Conservation (phyloP, 2,329 filamentous ascomycete genomes). For the Sphaerulina populicola region DNA sequence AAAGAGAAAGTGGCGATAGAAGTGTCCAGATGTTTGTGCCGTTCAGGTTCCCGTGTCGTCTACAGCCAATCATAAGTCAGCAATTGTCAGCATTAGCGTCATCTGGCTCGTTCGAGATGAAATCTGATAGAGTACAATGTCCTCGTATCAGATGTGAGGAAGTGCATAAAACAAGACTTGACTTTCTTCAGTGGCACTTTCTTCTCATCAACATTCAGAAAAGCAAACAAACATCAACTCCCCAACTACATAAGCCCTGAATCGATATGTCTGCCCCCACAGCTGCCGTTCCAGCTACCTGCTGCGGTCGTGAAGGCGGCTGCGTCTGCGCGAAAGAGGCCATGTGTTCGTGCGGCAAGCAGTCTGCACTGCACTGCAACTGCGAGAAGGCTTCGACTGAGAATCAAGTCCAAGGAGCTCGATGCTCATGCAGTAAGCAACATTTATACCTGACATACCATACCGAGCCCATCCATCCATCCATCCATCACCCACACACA, state of each 20-base stretch:
- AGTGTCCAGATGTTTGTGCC: slow-evolving; percentile 4
- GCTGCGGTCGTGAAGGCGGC: slow-evolving; percentile 50
- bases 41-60: background rate
- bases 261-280: slow-evolving; percentile 35
- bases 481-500: too few species aligned
- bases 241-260: too few species aligned
- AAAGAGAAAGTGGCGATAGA: slow-evolving; percentile 5
- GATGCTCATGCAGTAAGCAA: slow-evolving; percentile 68
- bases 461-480: background rate
- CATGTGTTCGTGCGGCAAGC: slow-evolving; percentile 69
- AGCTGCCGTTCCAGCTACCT: slow-evolving; percentile 44
- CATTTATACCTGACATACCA: too few species aligned
- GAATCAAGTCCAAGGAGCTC: slow-evolving; percentile 63
- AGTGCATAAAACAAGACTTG: slow-evolving; percentile 1
- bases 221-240: too few species aligned
- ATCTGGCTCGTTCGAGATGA: slow-evolving; percentile 5
- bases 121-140: slow-evolving; percentile 7
- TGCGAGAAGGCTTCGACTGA: slow-evolving; percentile 69
- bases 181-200: too few species aligned
- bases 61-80: slow-evolving; percentile 4
- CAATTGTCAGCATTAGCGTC: slow-evolving; percentile 9
- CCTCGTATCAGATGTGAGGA: slow-evolving; percentile 8
- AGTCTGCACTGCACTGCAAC: slow-evolving; percentile 75
- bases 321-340: slow-evolving; percentile 42
- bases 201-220: background rate